Evolutionary conservation across 2,329 filamentous ascomycete species (phyloP).

Genomic region (Trichoderma citrinoviride): DNA sequence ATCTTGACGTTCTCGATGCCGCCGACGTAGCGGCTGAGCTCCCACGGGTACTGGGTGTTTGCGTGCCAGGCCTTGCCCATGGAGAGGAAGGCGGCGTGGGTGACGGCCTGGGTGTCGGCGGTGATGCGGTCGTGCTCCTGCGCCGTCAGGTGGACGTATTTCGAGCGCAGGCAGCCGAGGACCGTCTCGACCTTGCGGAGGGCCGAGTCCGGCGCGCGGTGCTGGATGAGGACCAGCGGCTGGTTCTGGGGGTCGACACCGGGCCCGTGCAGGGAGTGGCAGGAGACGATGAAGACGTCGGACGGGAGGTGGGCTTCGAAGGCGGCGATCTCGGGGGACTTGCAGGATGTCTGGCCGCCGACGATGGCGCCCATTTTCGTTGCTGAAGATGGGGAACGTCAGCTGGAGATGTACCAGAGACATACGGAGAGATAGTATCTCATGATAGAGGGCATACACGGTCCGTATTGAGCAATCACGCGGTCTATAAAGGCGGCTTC

Average conservation of each 20-base stretch:
- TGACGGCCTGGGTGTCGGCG: constrained; percentile 96
- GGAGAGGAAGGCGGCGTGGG: constrained; percentile 91
- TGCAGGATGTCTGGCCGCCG: constrained; percentile 96
- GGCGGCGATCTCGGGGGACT: constrained; percentile 90
- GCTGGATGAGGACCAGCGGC: constrained; percentile 89
- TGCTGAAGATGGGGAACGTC: constrained; percentile 51
- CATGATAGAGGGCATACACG: constrained; percentile 59
- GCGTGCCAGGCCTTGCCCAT: constrained; percentile 99
- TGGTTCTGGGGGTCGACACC: constrained; percentile 85
- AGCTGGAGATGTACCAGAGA: not conserved
- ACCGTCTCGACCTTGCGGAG: constrained; percentile 77
- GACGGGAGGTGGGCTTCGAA: constrained; percentile 84
- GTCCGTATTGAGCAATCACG: constrained; percentile 85
- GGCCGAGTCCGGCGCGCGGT: constrained; percentile 75
- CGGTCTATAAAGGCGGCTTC: constrained; percentile 87
- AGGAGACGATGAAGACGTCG: constrained; percentile 92
- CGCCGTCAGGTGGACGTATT: constrained; percentile 82
- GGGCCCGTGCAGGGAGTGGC: constrained; percentile 94
- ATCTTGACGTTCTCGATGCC: constrained; percentile 99
- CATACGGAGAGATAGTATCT: not conserved
- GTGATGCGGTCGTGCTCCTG: constrained; percentile 94
- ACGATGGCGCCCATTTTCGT: constrained; percentile 95
- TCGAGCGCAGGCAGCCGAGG: constrained; percentile 78
- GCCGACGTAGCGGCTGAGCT: constrained; percentile 89
- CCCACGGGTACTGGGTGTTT: constrained; percentile 95